Conservation (phyloP, 169 alveolate species). For the Eimeria falciformis region DNA sequence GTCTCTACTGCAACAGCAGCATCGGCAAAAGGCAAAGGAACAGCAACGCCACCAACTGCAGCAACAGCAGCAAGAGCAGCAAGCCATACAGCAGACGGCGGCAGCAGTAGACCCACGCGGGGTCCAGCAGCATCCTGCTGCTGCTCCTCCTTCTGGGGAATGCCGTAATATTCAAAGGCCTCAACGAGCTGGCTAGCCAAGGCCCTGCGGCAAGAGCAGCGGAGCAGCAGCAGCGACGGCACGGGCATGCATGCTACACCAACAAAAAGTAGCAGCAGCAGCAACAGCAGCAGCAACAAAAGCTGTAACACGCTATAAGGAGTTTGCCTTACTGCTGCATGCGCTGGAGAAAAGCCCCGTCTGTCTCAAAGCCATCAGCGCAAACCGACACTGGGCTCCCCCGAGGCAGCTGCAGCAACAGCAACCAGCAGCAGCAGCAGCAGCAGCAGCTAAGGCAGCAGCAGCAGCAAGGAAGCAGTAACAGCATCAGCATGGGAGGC, state of each 20-base stretch:
- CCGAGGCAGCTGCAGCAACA: slow-evolving; percentile 40
- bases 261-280: not conserved
- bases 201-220: slow-evolving; percentile 46
- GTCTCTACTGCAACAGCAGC: slow-evolving; percentile 72
- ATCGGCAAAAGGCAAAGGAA: slow-evolving; percentile 37
- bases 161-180: slow-evolving; percentile 62
- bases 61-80: slow-evolving; percentile 61
- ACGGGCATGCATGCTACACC: not conserved
- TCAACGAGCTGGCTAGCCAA: slow-evolving; percentile 3
- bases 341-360: slow-evolving; percentile 24
- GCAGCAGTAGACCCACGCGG: slow-evolving; percentile 57
- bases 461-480: not conserved
- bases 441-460: not conserved
- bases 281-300: slow-evolving; percentile 15
- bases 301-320: not conserved
- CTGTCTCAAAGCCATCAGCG: slow-evolving; percentile 17
- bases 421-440: slow-evolving; percentile 37
- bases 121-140: slow-evolving; percentile 38
- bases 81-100: slow-evolving; percentile 11
- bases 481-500: not conserved
- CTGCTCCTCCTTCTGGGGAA: slow-evolving; percentile 3
- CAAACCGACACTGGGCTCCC: not conserved
- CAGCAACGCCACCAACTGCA: slow-evolving; percentile 40
- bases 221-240: slow-evolving; percentile 24
- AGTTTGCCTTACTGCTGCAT: slow-evolving; percentile 60